A percentile compares a stretch with the other conserved stretches of the same genome.
phyloP scores from a whole-genome alignment of 257 asterid genomes.

The Voacanga thouarsii region DNA sequence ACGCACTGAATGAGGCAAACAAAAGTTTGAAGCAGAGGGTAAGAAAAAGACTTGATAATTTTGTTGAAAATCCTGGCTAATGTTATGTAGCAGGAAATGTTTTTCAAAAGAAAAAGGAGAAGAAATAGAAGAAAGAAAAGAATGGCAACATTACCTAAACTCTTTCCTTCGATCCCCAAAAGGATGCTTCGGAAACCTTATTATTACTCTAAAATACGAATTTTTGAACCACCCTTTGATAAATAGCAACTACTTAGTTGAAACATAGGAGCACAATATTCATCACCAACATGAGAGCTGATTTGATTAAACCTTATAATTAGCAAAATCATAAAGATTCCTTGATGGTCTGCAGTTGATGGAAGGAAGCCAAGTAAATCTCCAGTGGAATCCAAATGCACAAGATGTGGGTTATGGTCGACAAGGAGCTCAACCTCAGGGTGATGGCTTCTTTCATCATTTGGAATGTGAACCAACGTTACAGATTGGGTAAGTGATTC shows the following conservation, averaged over 20 bases:
- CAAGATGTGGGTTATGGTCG: constrained; percentile 71
- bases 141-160: not conserved
- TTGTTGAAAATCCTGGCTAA: not conserved
- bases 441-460: constrained; percentile 72
- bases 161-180: not conserved
- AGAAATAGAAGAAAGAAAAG: not conserved
- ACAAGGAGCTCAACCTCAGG: constrained; percentile 52
- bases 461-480: constrained; percentile 90
- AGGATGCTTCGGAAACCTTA: too few relatives aligned
- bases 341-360: constrained; percentile 43
- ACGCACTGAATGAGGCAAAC: constrained; percentile 91
- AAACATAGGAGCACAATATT: not conserved
- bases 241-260: not conserved
- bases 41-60: constrained; percentile 10
- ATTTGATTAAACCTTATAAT: not conserved
- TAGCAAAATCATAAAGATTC: not conserved
- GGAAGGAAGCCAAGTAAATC: constrained; percentile 76
- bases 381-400: constrained; percentile 77
- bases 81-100: not conserved
- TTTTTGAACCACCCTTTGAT: not conserved
- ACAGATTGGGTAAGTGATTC: constrained; percentile 65
- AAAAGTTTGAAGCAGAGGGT: constrained; percentile 87
- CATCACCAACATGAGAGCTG: not conserved
- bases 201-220: not conserved
- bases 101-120: not conserved